These are phyloP conservation scores for Metschnikowia cubensis DNA, from an alignment of 805 yeast species.

Conservation along the genomic window DNA sequence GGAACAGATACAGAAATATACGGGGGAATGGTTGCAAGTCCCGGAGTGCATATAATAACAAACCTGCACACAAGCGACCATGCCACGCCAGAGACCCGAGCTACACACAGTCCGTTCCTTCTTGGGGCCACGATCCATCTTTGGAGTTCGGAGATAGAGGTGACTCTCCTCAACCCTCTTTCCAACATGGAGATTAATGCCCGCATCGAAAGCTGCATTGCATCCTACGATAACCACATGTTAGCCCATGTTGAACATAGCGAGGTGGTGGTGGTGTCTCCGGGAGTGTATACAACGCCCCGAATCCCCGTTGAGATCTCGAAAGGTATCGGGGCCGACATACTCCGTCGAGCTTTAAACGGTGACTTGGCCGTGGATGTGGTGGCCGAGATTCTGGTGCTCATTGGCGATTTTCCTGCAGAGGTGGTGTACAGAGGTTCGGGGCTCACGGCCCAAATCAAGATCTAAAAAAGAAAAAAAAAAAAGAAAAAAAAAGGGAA, in stretches of 20 bases:
- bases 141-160: constrained; percentile 50
- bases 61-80: not conserved
- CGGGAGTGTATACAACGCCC: constrained; percentile 50
- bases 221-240: constrained; percentile 42
- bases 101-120: constrained; percentile 35
- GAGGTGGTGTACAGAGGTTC: constrained; percentile 45
- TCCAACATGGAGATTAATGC: constrained; percentile 42
- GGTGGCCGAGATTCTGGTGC: constrained; percentile 38
- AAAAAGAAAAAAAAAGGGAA: no score
- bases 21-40: not conserved
- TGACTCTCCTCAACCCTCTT: constrained; percentile 53
- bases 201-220: constrained; percentile 43
- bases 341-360: constrained; percentile 47
- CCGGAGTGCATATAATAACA: not conserved
- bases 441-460: constrained; percentile 40
- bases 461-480: constrained; percentile 8
- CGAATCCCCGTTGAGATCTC: constrained; percentile 47
- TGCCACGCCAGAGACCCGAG: not conserved
- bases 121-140: constrained; percentile 51
- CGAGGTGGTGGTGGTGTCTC: constrained; percentile 44
- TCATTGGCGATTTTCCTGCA: constrained; percentile 37
- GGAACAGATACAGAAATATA: not conserved
- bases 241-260: constrained; percentile 44
- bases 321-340: constrained; percentile 45
- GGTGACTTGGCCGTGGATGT: constrained; percentile 48